Conservation (phyloP, 192 early-diverging fungal species). For the Gigaspora rosea region DNA sequence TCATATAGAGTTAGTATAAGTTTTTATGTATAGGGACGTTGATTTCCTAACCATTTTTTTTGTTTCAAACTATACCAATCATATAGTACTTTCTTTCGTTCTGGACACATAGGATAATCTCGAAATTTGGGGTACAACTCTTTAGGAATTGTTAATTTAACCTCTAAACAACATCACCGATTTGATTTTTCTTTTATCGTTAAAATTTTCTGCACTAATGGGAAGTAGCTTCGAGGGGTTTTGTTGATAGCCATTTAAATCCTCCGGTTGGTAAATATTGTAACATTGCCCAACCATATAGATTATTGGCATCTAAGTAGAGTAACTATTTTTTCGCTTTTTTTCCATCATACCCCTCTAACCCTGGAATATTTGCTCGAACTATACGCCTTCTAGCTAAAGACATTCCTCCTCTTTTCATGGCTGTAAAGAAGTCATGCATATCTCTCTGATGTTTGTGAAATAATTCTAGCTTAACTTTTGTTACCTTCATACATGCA, state of each 20-base stretch:
- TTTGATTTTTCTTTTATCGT: conserved; percentile 2
- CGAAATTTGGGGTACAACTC: conserved; percentile 11
- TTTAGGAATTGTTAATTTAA: conserved; percentile 27
- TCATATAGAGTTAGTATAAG: conserved; percentile 5
- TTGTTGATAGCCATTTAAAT: conserved; percentile 11
- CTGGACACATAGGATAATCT: conserved; percentile 16
- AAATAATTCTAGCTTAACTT: conserved; percentile 19
- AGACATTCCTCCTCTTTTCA: conserved; percentile 15
- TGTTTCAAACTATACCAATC: conserved; percentile 5
- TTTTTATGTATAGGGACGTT: conserved; percentile 15
- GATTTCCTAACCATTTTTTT: neutral
- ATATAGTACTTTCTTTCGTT: conserved; percentile 17
- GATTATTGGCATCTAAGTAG: neutral
- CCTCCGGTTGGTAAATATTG: conserved; percentile 21
- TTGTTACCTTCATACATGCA: neutral
- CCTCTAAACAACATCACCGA: conserved; percentile 22
- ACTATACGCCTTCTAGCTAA: conserved; percentile 5
- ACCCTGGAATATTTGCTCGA: conserved; percentile 4
- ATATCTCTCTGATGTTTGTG: conserved; percentile 15
- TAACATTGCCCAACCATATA: conserved; percentile 23
- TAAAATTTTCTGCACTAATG: conserved; percentile 21
- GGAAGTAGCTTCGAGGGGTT: neutral
- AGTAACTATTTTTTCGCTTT: neutral
- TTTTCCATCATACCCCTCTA: conserved; percentile 8
- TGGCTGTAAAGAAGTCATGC: neutral